These are phyloP conservation scores for Amesomyces nigricolor DNA, from an alignment of 2,329 filamentous ascomycete species.

Conservation along the genomic window DNA sequence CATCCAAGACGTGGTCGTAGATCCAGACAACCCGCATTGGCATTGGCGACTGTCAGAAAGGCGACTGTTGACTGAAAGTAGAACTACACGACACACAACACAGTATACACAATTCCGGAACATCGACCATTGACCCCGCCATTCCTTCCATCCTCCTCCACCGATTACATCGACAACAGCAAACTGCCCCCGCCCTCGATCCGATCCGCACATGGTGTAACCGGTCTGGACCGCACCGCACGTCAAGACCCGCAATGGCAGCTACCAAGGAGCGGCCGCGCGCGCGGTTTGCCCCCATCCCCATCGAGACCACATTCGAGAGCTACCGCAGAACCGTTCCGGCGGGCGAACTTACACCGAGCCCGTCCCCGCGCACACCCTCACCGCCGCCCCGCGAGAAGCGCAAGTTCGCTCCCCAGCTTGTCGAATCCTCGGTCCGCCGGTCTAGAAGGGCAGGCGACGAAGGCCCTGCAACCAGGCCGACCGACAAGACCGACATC, in stretches of 20 bases:
- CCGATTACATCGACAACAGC: neutral
- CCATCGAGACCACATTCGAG: slow-evolving; percentile 66
- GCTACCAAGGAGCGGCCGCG: slow-evolving; percentile 38
- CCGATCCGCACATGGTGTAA: slow-evolving; percentile 4
- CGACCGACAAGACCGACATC: slow-evolving; percentile 67
- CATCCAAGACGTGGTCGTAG: slow-evolving; percentile 9
- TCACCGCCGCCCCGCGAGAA: slow-evolving; percentile 36
- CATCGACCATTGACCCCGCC: neutral
- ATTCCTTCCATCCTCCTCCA: neutral
- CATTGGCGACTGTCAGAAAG: neutral
- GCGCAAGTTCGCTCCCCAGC: slow-evolving; percentile 65
- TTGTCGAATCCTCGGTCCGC: slow-evolving; percentile 69
- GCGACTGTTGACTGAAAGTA: neutral
- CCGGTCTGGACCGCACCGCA: neutral
- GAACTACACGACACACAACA: neutral
- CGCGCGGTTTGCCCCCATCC: slow-evolving; percentile 61
- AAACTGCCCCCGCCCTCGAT: neutral
- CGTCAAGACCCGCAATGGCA: slow-evolving; percentile 31
- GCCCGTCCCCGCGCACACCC: slow-evolving; percentile 49
- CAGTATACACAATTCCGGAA: neutral
- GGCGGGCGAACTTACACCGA: slow-evolving; percentile 48
- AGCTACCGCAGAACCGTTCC: slow-evolving; percentile 45
- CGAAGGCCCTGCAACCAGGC: slow-evolving; percentile 54
- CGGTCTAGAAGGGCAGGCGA: slow-evolving; percentile 65
- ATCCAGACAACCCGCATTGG: neutral